Conservation (phyloP, 2,329 filamentous ascomycete species). For the Emergomyces africanus region DNA sequence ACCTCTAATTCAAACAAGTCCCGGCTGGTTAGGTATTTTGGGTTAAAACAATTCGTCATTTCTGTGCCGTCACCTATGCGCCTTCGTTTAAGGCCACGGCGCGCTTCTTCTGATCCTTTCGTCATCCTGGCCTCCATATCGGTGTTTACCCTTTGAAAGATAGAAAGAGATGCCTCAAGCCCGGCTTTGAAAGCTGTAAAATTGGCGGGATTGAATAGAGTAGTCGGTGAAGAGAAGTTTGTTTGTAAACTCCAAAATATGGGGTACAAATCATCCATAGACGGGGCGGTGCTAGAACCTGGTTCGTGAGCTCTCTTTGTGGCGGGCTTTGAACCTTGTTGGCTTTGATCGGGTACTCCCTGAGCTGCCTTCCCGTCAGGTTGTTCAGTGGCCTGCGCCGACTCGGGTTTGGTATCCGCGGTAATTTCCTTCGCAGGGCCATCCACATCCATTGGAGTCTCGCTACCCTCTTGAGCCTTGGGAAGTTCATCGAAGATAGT, state of each 20-base stretch:
- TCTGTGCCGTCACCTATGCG: conserved; percentile 48
- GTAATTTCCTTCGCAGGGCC: conserved; percentile 28
- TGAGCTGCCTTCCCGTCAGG: not conserved
- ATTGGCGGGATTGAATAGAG: conserved; percentile 57
- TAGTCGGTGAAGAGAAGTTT: conserved; percentile 80
- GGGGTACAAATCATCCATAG: conserved; percentile 67
- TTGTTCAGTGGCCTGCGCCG: conserved; percentile 10
- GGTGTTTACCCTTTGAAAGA: conserved; percentile 59
- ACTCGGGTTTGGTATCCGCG: conserved; percentile 11
- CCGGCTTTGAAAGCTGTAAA: conserved; percentile 54
- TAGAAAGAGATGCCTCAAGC: conserved; percentile 50
- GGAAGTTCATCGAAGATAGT: conserved; percentile 62
- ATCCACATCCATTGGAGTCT: conserved; percentile 57
- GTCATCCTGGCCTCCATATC: conserved; percentile 55
- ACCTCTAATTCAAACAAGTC: conserved; percentile 94
- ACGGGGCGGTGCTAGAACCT: conserved; percentile 40
- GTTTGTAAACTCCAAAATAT: conserved; percentile 90
- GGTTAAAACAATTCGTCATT: conserved; percentile 69
- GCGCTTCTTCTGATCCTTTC: conserved; percentile 49
- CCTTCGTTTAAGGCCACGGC: conserved; percentile 59
- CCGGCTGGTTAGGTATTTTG: conserved; percentile 94
- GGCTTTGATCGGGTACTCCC: conserved; percentile 4
- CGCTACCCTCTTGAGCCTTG: conserved; percentile 21
- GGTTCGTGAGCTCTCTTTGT: conserved; percentile 2
- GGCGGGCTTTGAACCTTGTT: conserved; percentile 13